These are phyloP conservation scores for Calonectria naviculata DNA, from an alignment of 2,329 filamentous ascomycete genomes.

Conservation along the genomic window DNA sequence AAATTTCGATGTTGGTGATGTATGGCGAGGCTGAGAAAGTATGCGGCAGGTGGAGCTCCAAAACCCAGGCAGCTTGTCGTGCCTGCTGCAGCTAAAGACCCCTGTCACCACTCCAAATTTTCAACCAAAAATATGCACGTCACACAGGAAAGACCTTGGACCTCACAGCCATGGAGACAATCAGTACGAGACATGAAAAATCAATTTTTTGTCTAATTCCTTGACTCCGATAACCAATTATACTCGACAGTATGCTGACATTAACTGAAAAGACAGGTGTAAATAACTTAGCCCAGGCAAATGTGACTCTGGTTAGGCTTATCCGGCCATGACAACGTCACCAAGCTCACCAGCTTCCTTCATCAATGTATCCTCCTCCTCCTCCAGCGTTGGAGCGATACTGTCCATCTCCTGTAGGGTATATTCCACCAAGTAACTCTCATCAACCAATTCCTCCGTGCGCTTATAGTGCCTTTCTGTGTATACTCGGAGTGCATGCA, in stretches of 20 bases:
- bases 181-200: background rate
- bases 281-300: background rate
- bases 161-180: background rate
- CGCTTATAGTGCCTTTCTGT: slow-evolving; percentile 93
- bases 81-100: background rate
- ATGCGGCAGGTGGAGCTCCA: slow-evolving; percentile 20
- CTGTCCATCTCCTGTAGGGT: slow-evolving; percentile 93
- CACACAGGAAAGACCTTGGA: background rate
- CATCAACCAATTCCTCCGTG: slow-evolving; percentile 89
- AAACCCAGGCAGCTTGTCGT: slow-evolving; percentile 6
- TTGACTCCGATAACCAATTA: background rate
- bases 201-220: slow-evolving; percentile 20
- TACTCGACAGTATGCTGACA: background rate
- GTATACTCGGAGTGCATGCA: slow-evolving; percentile 89
- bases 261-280: background rate
- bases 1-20: slow-evolving; percentile 12
- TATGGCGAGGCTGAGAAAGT: slow-evolving; percentile 11
- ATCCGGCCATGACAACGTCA: slow-evolving; percentile 54
- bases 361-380: slow-evolving; percentile 45
- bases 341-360: slow-evolving; percentile 50
- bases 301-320: background rate
- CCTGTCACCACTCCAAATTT: background rate
- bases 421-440: slow-evolving; percentile 95
- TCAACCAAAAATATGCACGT: background rate
- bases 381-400: slow-evolving; percentile 60